Percentiles rank a stretch among this genome's conserved stretches.
Evolutionary conservation across 208 protist species (phyloP).

Genomic region (Willaertia magna): DNA sequence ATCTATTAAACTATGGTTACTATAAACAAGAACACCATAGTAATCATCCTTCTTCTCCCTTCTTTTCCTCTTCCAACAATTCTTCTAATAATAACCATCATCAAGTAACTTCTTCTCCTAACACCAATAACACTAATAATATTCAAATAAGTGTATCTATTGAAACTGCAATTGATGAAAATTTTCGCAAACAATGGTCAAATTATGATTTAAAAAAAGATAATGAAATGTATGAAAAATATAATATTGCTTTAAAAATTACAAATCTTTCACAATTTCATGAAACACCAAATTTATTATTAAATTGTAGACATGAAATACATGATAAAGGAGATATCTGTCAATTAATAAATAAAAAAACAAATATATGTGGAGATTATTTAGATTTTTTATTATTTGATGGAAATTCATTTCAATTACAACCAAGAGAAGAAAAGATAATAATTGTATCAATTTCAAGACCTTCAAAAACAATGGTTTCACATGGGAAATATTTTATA

Average conservation of each 20-base stretch:
- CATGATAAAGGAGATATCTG: not conserved
- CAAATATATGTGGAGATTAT: not conserved
- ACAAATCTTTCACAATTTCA: not conserved
- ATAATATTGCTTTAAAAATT: not conserved
- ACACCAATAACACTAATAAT: too few relatives aligned
- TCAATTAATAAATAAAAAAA: not conserved
- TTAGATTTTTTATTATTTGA: not conserved
- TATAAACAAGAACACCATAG: too few relatives aligned
- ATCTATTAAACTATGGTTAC: too few relatives aligned
- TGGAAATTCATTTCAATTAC: not conserved
- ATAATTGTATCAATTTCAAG: not conserved
- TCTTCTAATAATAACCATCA: too few relatives aligned
- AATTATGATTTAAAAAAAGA: not conserved
- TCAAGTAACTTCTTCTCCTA: too few relatives aligned
- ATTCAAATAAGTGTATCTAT: too few relatives aligned
- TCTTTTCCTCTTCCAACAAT: too few relatives aligned
- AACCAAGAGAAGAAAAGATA: not conserved
- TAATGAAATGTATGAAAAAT: not conserved
- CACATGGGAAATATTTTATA: not conserved
- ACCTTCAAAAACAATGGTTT: not conserved
- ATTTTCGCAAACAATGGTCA: not conserved
- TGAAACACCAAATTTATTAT: not conserved
- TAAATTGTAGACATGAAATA: not conserved
- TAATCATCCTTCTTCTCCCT: too few relatives aligned
- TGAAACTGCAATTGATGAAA: not conserved